Base-by-base conservation (phyloP, 306 rosid species). In the Styphnolobium japonicum region DNA sequence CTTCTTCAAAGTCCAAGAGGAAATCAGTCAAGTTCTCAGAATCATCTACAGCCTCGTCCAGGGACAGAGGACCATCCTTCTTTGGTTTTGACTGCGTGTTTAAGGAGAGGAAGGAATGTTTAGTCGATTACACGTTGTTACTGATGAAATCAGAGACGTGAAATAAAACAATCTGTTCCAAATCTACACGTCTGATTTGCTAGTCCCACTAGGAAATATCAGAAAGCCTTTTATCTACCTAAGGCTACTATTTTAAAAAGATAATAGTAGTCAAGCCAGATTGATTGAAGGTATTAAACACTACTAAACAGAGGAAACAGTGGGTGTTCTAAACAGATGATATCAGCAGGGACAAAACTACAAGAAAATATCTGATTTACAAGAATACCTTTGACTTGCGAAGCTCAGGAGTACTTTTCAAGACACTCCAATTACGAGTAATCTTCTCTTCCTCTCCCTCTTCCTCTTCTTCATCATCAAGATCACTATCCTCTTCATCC, bases 1-100 rank as follows among this genome's bases (percentile, higher is more conserved):
- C 97, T 86, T 90, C 97, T 67, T 89, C 95, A 74, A 94, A 94
- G 75, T 92, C 98, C 87, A 94, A 27, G 43, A 94, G 97, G 80
- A 94, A 92, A 87, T 94, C 97, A 69, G 98, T 94, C 71, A 92
- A 75, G 83, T 92, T 94, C 83, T 92, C 97, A 10, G 97, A 91
- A 34, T 94, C 97, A 6, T 80, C 95, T 49, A 91, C 3, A 25
- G 97, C 98, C 33, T 90, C 93, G 0, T 91, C 92, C 86, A 94
- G 78, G 43, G 97, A 88, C 84, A 89, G 4, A 4, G 89, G 73
- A 81, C 81, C 92, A 6, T 88, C 80, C 88, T 92, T 92, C 80
- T 90, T 92, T 11, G 91, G 92, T 49, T 94, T 91, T 2, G 82
- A 83, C 98, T 94, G 92, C 87, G 77, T 45, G 79, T 65, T 78